Evolutionary conservation across 2,329 filamentous ascomycete species (phyloP), one percentile per base, ranked within the genome.

Genomic region (Chaetomium globosum): DNA sequence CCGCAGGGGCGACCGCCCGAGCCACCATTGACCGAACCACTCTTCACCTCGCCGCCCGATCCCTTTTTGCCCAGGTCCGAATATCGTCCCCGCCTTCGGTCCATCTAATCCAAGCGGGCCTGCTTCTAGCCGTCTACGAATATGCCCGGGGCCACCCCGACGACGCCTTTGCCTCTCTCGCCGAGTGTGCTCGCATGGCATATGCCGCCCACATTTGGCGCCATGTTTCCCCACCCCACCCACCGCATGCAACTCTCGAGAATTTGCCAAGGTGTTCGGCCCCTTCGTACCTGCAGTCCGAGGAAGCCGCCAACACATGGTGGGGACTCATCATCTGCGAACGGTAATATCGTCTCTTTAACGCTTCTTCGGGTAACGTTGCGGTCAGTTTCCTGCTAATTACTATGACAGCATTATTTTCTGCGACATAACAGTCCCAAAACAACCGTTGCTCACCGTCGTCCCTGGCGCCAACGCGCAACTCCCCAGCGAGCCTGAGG

Each of bases 251-350:
- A n/a, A 55, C 3, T 36, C 30, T 36, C 30, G 30, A 55, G 30
- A 13, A 33, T 21, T n/a, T 10, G 53, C 53, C 53, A 55, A 21
- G 30, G 12, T 1, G 16, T 39, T 55, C 30, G 53, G 53, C 19
- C 19, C 12, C 53, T 5, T 55, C 53, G 13, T 55, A 36, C 53
- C 31, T 55, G 2, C 30, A 55, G 16, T 19, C 28, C 30, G 53
- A 55, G 12, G 53, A 36, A 12, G 53, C 53, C 36, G 31, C 53
- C 19, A 55, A 55, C n/a, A 36, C 53, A n/a, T 55, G 53, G 53
- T 55, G 53, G 53, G 53, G 30, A 23, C 53, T 55, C 53, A 55
- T 55, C 53, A 55, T 55, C 53, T 55, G 30, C 53, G 53, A 55
- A 19, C 53, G 53, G 53, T 55, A 55, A 55, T 36, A 5, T 36